phyloP scores from a whole-genome alignment of 2,329 filamentous ascomycete genomes.

The Cyclaneusma minus region DNA sequence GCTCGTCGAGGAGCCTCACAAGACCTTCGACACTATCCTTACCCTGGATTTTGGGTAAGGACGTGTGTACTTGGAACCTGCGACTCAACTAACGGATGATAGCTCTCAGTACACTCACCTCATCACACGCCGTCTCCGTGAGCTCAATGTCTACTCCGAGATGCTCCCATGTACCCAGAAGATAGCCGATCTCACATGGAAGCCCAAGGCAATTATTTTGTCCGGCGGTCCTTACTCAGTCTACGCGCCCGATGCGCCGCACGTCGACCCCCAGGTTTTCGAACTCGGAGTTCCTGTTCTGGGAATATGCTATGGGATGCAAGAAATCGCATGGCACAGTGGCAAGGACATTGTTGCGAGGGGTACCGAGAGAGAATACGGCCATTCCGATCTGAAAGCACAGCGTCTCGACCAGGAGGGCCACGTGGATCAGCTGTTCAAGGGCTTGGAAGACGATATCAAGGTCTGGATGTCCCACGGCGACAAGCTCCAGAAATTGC shows the following conservation, averaged over 20 bases:
- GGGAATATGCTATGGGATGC: conserved; percentile 27
- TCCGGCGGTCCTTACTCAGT: conserved; percentile 62
- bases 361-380: conserved; percentile 53
- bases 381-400: conserved; percentile 50
- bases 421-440: conserved; percentile 67
- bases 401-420: conserved; percentile 35
- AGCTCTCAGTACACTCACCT: conserved; percentile 57
- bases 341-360: conserved; percentile 50
- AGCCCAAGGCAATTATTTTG: conserved; percentile 71
- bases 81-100: conserved; percentile 3
- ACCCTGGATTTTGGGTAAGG: conserved; percentile 50
- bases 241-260: conserved; percentile 62
- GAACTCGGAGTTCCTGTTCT: conserved; percentile 51
- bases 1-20: conserved; percentile 19
- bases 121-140: conserved; percentile 59
- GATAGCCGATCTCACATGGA: conserved; percentile 59
- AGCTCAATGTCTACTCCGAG: conserved; percentile 72
- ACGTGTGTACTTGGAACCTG: conserved; percentile 1
- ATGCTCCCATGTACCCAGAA: conserved; percentile 81
- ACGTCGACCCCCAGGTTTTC: conserved; percentile 71
- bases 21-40: conserved; percentile 41
- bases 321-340: conserved; percentile 61
- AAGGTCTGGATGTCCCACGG: conserved; percentile 78
- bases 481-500: conserved; percentile 67
- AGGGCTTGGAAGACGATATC: conserved; percentile 53